These are phyloP conservation scores for Hemileia vastatrix DNA, from an alignment of 1,284 basidiomycete genomes.

Conservation along the genomic window DNA sequence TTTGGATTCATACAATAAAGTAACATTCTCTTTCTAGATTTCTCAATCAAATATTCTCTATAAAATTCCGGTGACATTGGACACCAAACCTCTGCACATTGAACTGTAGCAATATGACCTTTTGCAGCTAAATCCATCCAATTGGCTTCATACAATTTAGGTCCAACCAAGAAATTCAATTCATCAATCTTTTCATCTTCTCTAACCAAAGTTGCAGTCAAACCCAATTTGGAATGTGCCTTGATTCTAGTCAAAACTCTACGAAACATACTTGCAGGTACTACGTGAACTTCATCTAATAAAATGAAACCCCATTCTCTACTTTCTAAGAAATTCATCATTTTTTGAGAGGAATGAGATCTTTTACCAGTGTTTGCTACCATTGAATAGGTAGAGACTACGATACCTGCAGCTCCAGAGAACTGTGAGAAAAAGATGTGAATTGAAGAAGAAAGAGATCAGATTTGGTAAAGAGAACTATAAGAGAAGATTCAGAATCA, in stretches of 20 bases:
- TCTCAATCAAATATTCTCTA: constrained; percentile 41
- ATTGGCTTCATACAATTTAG: constrained; percentile 44
- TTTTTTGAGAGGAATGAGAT: constrained; percentile 43
- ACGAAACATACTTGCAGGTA: constrained; percentile 44
- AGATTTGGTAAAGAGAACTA: not conserved
- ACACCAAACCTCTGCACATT: constrained; percentile 43
- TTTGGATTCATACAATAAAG: constrained; percentile 45
- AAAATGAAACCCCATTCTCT: constrained; percentile 44
- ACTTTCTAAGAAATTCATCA: constrained; percentile 44
- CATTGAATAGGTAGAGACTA: constrained; percentile 45
- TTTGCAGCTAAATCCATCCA: constrained; percentile 45
- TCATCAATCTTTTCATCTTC: constrained; percentile 45
- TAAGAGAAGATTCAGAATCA: not conserved
- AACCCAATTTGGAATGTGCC: constrained; percentile 41
- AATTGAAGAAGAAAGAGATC: no score
- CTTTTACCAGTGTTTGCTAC: constrained; percentile 44
- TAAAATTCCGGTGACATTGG: constrained; percentile 45
- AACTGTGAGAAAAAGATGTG: no score
- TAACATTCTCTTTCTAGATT: constrained; percentile 40
- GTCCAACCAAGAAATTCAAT: constrained; percentile 43
- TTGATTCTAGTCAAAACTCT: constrained; percentile 44
- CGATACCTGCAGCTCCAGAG: constrained; percentile 41
- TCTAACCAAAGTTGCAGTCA: constrained; percentile 41
- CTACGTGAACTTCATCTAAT: constrained; percentile 44
- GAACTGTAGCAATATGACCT: constrained; percentile 43